Percentiles rank a stretch among this genome's conserved stretches.
phyloP scores from a whole-genome alignment of 2,329 filamentous ascomycete genomes.

The Fusarium sp. region DNA sequence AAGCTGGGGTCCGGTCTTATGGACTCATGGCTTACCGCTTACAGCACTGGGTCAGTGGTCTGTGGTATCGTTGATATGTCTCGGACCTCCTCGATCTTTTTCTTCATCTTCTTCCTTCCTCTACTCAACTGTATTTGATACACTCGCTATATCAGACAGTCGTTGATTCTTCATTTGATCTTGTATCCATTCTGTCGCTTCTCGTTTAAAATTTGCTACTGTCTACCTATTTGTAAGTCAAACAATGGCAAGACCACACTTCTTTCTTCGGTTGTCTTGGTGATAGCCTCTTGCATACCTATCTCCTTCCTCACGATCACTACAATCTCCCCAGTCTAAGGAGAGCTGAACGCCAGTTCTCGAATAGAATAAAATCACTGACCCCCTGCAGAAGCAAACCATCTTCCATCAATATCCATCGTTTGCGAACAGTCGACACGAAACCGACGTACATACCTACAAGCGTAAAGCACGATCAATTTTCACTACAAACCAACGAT shows the following conservation, averaged over 20 bases:
- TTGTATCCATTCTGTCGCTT: conserved; percentile 11
- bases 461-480: conserved; percentile 9
- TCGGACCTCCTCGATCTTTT: conserved; percentile 23
- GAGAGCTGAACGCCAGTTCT: conserved; percentile 4
- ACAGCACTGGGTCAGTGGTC: neutral
- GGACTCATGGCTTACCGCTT: neutral
- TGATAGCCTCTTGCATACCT: conserved; percentile 25
- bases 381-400: conserved; percentile 16
- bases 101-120: conserved; percentile 20
- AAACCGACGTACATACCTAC: conserved; percentile 18
- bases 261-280: conserved; percentile 25
- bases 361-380: conserved; percentile 24
- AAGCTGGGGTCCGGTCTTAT: conserved; percentile 4
- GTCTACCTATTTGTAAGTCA: conserved; percentile 24
- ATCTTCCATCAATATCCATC: conserved; percentile 19
- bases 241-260: conserved; percentile 1
- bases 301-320: conserved; percentile 19
- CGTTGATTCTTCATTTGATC: conserved; percentile 11
- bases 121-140: conserved; percentile 30
- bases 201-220: neutral
- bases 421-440: conserved; percentile 16
- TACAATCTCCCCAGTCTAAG: conserved; percentile 2
- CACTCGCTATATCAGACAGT: conserved; percentile 31
- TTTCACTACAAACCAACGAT: conserved; percentile 5
- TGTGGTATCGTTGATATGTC: conserved; percentile 23